These are phyloP conservation scores for Globisporangium okanoganense DNA, from an alignment of 352 stramenopile species.

Conservation along the genomic window DNA sequence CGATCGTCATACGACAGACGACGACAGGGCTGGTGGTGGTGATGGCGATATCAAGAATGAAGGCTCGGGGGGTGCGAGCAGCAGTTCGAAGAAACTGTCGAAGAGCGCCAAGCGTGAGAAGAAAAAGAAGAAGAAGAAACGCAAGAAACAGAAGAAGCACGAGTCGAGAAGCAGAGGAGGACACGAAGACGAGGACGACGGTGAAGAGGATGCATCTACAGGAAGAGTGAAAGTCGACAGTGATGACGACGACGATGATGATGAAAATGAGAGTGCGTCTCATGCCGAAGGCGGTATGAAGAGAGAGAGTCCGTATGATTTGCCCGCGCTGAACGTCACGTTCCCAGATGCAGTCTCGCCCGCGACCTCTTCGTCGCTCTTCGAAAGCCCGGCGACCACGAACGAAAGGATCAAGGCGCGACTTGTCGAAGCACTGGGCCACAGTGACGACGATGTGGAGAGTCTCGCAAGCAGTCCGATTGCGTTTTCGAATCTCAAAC, in stretches of 20 bases:
- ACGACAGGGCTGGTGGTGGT: conserved; percentile 20
- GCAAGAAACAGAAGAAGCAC: conserved; percentile 47
- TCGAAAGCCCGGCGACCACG: conserved; percentile 43
- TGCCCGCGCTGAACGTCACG: conserved; percentile 1
- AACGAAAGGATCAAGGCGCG: conserved; percentile 47
- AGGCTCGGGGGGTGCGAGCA: conserved; percentile 28
- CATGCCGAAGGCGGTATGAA: conserved; percentile 1
- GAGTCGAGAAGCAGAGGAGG: conserved; percentile 13
- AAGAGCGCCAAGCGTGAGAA: conserved; percentile 45
- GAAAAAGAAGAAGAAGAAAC: conserved; percentile 50
- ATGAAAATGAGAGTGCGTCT: conserved; percentile 13
- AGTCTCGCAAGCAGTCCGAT: conserved; percentile 14
- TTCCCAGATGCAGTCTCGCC: conserved; percentile 16
- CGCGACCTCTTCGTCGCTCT: conserved; percentile 22
- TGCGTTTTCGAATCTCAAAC: not conserved
- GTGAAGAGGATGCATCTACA: conserved; percentile 28
- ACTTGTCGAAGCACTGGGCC: conserved; percentile 39
- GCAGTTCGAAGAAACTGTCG: conserved; percentile 25
- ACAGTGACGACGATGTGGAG: conserved; percentile 53
- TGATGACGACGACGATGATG: conserved; percentile 19
- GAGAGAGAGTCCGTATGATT: conserved; percentile 3
- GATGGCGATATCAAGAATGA: conserved; percentile 19
- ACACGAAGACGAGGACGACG: conserved; percentile 18
- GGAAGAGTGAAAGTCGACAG: conserved; percentile 18
- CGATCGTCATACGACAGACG: not conserved